These are phyloP conservation scores for Cladobotryum mycophilum DNA, from an alignment of 2,329 filamentous ascomycete species.

Conservation along the genomic window DNA sequence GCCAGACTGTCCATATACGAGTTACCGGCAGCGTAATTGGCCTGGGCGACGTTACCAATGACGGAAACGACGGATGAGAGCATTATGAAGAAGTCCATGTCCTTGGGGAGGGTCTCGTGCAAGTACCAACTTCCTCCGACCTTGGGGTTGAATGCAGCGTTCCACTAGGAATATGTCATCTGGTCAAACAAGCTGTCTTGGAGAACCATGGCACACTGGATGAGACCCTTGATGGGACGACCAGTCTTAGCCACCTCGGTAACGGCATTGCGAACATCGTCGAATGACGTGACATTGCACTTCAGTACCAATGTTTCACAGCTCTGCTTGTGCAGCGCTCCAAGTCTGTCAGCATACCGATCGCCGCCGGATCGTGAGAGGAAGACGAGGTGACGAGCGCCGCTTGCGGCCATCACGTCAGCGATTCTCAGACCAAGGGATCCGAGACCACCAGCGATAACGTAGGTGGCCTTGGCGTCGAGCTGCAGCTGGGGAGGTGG, in stretches of 20 bases:
- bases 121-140: slow-evolving; percentile 26
- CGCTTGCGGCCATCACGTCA: no score
- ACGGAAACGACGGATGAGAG: slow-evolving; percentile 30
- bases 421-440: slow-evolving; percentile 11
- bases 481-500: no score
- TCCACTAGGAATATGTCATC: slow-evolving; percentile 21
- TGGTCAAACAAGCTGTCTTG: slow-evolving; percentile 9
- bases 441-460: no score
- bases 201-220: slow-evolving; percentile 27
- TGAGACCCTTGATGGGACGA: slow-evolving; percentile 18
- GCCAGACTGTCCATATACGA: slow-evolving; percentile 24
- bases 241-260: no score
- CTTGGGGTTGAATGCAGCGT: slow-evolving; percentile 25
- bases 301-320: no score
- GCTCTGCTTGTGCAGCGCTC: no score
- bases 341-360: no score
- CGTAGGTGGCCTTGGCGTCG: no score
- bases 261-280: no score
- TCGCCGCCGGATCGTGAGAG: no score
- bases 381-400: no score
- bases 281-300: no score
- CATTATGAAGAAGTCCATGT: slow-evolving; percentile 33
- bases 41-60: slow-evolving; percentile 27
- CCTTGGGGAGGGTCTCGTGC: slow-evolving; percentile 13
- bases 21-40: slow-evolving; percentile 33